These are phyloP conservation scores for Hamigera avellanea DNA, from an alignment of 495 filamentous ascomycete genomes.

Conservation along the genomic window DNA sequence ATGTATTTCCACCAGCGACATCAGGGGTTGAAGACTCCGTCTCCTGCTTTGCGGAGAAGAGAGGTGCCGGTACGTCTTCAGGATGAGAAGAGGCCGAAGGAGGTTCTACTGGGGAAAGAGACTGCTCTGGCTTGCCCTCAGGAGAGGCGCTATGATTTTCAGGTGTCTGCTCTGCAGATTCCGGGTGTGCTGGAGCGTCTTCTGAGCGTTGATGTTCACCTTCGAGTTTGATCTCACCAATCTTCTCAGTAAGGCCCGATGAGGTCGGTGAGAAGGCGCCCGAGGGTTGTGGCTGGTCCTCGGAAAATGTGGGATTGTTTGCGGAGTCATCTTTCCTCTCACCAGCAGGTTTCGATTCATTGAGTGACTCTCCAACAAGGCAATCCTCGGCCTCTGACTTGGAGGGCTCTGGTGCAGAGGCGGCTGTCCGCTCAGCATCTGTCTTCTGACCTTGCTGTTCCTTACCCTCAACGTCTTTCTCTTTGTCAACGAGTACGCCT, in stretches of 20 bases:
- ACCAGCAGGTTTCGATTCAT: background rate
- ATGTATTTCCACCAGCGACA: conserved; percentile 4
- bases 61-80: conserved; percentile 57
- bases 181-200: background rate
- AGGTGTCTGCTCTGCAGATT: conserved; percentile 1
- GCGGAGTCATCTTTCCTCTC: too few species aligned
- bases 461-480: conserved; percentile 34
- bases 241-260: conserved; percentile 36
- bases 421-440: background rate
- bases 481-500: conserved; percentile 54
- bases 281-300: conserved; percentile 6
- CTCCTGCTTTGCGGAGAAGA: conserved; percentile 37
- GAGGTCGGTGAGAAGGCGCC: conserved; percentile 37
- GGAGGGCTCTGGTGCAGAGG: background rate
- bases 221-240: conserved; percentile 41
- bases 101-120: conserved; percentile 1
- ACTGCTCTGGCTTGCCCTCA: background rate
- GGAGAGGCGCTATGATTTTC: too few species aligned
- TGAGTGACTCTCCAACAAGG: conserved; percentile 4
- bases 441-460: conserved; percentile 12
- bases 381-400: conserved; percentile 3
- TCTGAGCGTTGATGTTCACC: conserved; percentile 17
- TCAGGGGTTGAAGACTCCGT: conserved; percentile 6
- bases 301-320: too few species aligned
- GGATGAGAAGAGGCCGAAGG: conserved; percentile 38